Base-by-base conservation (phyloP, 805 yeast species). In the Candida yuanshanica region DNA sequence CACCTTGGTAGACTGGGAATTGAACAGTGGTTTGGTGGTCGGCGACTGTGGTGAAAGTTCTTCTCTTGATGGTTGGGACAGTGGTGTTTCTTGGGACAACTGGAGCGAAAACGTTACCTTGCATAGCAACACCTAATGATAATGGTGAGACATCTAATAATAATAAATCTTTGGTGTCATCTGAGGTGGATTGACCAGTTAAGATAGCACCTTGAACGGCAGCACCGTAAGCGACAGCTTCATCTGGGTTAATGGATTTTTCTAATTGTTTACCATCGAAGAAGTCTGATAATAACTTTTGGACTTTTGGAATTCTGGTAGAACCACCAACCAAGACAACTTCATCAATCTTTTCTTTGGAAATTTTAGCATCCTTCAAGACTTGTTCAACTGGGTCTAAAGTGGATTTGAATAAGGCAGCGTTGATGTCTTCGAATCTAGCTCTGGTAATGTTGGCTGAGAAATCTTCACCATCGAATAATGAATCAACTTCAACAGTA, bases 61-160 rank as follows among this genome's bases (percentile, higher is more conserved):
- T 89, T 68, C 96, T 84, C 85, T 91, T 91, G 75, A 89, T 85
- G 71, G 98, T 91, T 73, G 99, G 99, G 60, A 91, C 95, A 63
- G 98, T 91, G 60, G 98, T 86, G 86, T 93, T 93, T 80, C 99
- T 89, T 76, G 96, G 96, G 59, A 93, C 95, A 69, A 93, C 95
- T 64, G 95, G 93, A 65, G 97, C 95, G 77, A 91, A 90, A 67
- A 93, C 91, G 74, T 93, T 95, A 75, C 99, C 99, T 75, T 90
- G 93, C 85, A 93, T 93, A 76, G 95, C 98, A 71, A 91, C 95
- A 87, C 99, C 99, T 66, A 91, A 80, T 56, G 98, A 90, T 68
- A 91, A 83, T 69, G 99, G 99, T 65, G 90, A 90, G 61, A 91
- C 93, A 66, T 84, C 95, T 56, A 84, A 70, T 46, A 84, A 68